Base-by-base conservation (phyloP, 257 asterid genomes). In the Solanum paucissectum region DNA sequence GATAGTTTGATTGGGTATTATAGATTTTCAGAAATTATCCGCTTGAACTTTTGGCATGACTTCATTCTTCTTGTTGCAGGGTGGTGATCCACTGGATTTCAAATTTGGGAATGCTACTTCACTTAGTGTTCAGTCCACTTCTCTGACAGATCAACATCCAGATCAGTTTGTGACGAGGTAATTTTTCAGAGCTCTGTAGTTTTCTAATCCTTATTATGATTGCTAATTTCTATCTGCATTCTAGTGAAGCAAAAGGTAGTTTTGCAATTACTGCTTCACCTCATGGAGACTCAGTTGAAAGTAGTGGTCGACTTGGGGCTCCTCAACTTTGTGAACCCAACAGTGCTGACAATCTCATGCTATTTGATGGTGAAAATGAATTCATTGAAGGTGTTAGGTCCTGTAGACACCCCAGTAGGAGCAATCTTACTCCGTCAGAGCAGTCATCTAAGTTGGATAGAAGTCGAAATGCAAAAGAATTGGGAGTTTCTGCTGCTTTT, bases 261-360 rank as follows among this genome's bases (percentile, higher is more conserved):
- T 93, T 93, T 92, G 95, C 96, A 87, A 87, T 92, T 89, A 90
- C 97, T 49, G 93, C 94, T 71, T 96, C 98, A 85, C 94, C 98
- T 90, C 95, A 90, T 92, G 98, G 98, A 71, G 99, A 96, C 91
- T 95, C 99, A 72, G 92, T 94, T 84, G 98, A 96, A 93, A 96
- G 99, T 91, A 93, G 97, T 85, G 98, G 95, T 88, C 92, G 96
- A 92, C 98, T 95, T 83, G 94, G 91, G 88, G 91, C 89, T 89
- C 91, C 90, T 90, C 93, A 92, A 29, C 86, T 89, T 84, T 91
- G 93, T 90, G 98, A 95, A 87, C 95, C 97, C 33, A 94, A 92
- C 91, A 94, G 95, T 89, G 99, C 99, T 86, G 99, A 96, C 92
- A 96, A 94, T 92, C 98, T 95, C 88, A 91, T 93, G 94, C 93